These are phyloP conservation scores for Tetrapisispora fleetii DNA, from an alignment of 805 yeast species.

Conservation along the genomic window DNA sequence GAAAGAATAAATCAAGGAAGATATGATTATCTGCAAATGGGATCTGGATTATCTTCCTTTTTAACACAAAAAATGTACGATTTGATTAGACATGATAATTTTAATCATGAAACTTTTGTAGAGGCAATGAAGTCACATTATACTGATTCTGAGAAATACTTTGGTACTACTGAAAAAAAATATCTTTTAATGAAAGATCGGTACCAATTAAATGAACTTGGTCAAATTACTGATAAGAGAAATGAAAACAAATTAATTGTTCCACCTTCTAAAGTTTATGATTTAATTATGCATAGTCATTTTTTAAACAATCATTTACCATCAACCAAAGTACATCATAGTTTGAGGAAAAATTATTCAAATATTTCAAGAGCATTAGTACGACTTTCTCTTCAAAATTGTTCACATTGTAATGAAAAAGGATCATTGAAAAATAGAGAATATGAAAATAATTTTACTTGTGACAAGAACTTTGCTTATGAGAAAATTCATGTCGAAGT, in stretches of 20 bases:
- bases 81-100: slow-evolving; percentile 13
- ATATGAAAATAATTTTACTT: slow-evolving; percentile 13
- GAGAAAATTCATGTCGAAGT: slow-evolving; percentile 26
- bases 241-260: slow-evolving; percentile 18
- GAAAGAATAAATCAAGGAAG: slow-evolving; percentile 18
- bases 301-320: slow-evolving; percentile 22
- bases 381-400: slow-evolving; percentile 15
- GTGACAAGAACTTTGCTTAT: slow-evolving; percentile 10
- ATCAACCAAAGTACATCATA: slow-evolving; percentile 12
- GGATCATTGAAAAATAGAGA: slow-evolving; percentile 7
- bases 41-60: slow-evolving; percentile 18
- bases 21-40: slow-evolving; percentile 13
- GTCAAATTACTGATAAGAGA: slow-evolving; percentile 18
- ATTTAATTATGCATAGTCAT: slow-evolving; percentile 25
- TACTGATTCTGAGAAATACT: not conserved
- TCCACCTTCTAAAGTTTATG: slow-evolving; percentile 24
- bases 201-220: slow-evolving; percentile 13
- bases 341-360: slow-evolving; percentile 16
- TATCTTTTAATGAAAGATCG: slow-evolving; percentile 16
- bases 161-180: slow-evolving; percentile 11
- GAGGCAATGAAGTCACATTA: not conserved
- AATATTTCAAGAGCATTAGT: slow-evolving; percentile 21
- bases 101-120: slow-evolving; percentile 15
- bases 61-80: slow-evolving; percentile 21
- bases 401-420: slow-evolving; percentile 24